Evolutionary conservation across 2,329 filamentous ascomycete genomes (phyloP).

Genomic region (Monosporascus sp.): DNA sequence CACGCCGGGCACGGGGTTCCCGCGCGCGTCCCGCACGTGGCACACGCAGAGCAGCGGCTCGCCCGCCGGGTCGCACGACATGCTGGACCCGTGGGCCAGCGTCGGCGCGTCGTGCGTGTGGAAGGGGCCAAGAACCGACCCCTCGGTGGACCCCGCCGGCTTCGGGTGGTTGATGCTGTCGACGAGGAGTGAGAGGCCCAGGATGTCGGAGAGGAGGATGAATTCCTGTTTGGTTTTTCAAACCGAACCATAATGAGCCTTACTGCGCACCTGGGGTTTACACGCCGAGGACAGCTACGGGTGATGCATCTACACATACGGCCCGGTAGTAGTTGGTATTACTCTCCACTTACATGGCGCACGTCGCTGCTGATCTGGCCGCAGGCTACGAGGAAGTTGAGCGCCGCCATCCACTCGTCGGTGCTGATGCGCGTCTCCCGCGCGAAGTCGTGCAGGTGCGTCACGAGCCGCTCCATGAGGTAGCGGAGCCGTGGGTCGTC

Average conservation of each 20-base stretch:
- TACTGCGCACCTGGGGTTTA: too few species aligned
- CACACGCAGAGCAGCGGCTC: constrained; percentile 70
- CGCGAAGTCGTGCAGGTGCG: constrained; percentile 77
- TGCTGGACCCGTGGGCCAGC: constrained; percentile 50
- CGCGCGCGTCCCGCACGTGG: constrained; percentile 60
- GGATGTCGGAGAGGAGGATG: constrained; percentile 74
- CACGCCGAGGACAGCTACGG: too few species aligned
- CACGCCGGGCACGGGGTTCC: constrained; percentile 57
- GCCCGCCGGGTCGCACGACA: constrained; percentile 65
- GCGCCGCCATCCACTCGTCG: constrained; percentile 71
- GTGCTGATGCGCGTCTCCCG: constrained; percentile 72
- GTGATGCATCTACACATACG: too few species aligned
- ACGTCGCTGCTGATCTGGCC: constrained; percentile 72
- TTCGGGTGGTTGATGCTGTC: constrained; percentile 83
- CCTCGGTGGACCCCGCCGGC: constrained; percentile 63
- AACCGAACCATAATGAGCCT: background rate
- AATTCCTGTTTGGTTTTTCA: constrained; percentile 52
- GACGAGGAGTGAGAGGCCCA: constrained; percentile 74
- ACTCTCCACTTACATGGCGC: constrained; percentile 51
- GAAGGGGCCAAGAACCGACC: constrained; percentile 77
- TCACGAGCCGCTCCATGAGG: constrained; percentile 66
- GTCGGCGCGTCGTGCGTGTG: constrained; percentile 71
- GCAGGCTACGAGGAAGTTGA: constrained; percentile 65
- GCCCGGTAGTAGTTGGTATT: too few species aligned
- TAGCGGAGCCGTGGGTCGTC: constrained; percentile 62